Conservation (phyloP, 805 yeast genomes). For the Ogataea sp. region DNA sequence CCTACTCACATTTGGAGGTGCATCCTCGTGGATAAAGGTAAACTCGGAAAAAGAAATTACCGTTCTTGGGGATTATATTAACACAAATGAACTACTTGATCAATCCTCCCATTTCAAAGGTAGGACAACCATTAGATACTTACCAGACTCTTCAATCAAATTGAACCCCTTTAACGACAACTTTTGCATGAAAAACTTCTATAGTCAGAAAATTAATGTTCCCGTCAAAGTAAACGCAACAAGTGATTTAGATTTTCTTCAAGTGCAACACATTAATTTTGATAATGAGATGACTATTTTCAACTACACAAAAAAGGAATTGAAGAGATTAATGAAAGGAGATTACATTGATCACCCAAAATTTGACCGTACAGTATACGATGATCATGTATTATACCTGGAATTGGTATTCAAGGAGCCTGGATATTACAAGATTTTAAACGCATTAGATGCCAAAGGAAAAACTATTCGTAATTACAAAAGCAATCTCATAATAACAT, state of each 20-base stretch:
- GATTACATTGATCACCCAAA: slow-evolving; percentile 17
- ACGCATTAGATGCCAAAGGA: slow-evolving; percentile 52
- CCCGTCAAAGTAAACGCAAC: slow-evolving; percentile 83
- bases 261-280: slow-evolving; percentile 53
- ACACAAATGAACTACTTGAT: slow-evolving; percentile 30
- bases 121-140: slow-evolving; percentile 71
- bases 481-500: slow-evolving; percentile 57
- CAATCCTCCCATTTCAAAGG: slow-evolving; percentile 72
- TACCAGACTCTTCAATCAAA: slow-evolving; percentile 86
- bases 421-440: slow-evolving; percentile 68
- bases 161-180: slow-evolving; percentile 67
- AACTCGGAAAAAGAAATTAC: slow-evolving; percentile 24
- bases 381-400: slow-evolving; percentile 44
- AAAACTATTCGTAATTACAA: slow-evolving; percentile 52
- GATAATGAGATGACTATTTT: slow-evolving; percentile 37
- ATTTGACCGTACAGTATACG: slow-evolving; percentile 13
- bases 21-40: slow-evolving; percentile 10
- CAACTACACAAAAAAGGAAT: slow-evolving; percentile 50
- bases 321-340: slow-evolving; percentile 29
- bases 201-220: slow-evolving; percentile 30
- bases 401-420: slow-evolving; percentile 59
- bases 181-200: slow-evolving; percentile 45
- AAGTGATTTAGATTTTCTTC: slow-evolving; percentile 57
- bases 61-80: slow-evolving; percentile 24
- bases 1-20: slow-evolving; percentile 12